These are phyloP conservation scores for Periconia sp. DNA, from an alignment of 2,329 filamentous ascomycete genomes.

Conservation along the genomic window DNA sequence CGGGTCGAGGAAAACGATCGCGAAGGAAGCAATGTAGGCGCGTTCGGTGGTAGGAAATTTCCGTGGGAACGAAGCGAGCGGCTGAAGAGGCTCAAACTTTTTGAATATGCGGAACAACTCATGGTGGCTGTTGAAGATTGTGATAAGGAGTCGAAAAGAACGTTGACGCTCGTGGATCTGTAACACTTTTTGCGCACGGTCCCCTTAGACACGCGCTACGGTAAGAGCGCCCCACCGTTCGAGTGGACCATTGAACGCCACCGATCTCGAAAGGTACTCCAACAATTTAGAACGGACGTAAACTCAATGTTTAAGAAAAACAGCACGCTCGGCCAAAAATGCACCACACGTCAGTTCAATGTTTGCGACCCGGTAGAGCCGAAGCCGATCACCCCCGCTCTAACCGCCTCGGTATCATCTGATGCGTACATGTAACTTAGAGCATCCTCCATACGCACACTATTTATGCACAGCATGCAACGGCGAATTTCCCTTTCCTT, in stretches of 20 bases:
- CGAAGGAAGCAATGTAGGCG: constrained; percentile 7
- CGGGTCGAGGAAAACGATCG: constrained; percentile 18
- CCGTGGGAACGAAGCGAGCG: not conserved
- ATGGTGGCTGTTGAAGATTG: constrained; percentile 15
- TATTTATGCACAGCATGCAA: not conserved
- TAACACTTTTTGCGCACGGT: constrained; percentile 15
- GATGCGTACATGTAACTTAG: constrained; percentile 12
- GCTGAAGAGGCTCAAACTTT: constrained; percentile 1
- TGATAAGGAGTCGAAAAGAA: not conserved
- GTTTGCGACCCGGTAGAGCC: constrained; percentile 7
- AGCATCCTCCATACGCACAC: not conserved
- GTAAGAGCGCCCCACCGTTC: not conserved
- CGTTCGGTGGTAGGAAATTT: not conserved
- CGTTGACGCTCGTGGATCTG: constrained; percentile 7
- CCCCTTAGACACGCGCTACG: constrained; percentile 4
- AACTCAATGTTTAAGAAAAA: not conserved
- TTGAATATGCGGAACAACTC: constrained; percentile 31
- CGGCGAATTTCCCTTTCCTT: not conserved
- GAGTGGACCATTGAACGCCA: not conserved
- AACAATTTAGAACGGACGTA: not conserved
- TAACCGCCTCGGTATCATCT: constrained; percentile 35
- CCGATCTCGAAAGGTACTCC: not conserved
- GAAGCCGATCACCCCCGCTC: constrained; percentile 6
- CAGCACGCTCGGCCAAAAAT: not conserved
- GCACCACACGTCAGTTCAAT: not conserved